Evolutionary conservation across 2,329 filamentous ascomycete species (phyloP), one percentile per base, ranked within the genome.

Genomic region (Trichoderma sp.): DNA sequence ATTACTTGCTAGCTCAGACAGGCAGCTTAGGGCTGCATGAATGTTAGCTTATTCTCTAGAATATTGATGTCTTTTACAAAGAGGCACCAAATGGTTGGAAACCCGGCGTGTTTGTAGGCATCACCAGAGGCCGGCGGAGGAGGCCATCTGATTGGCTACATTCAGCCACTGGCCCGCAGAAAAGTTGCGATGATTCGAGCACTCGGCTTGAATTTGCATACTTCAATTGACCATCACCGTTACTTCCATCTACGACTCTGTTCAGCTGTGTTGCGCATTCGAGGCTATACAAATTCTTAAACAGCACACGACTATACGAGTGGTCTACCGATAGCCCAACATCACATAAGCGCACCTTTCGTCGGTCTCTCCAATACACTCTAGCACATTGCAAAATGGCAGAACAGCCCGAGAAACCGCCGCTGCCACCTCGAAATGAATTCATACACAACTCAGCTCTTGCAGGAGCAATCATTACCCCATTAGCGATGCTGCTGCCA

Each of bases 401-500:
- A 62, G 78, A 83, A 76, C 77, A 78, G 14, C 79, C 79, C 41
- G 67, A 77, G 78, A 80, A 64, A 33, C 80, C 79, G 27, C 78
- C 80, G 45, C 78, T 83, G 74, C 83, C 83, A 9, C 80, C 81
- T 53, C 83, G 80, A 76, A 84, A 83, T 77, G 80, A 78, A 66
- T 79, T 85, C 75, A 78, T 88, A 63, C 88, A 89, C 84, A 86
- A 86, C 79, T 82, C 85, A 21, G 87, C 87, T 75, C 82, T 90
- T 4, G 85, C 83, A 66, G 85, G 86, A 72, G 86, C 88, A 76
- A 82, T 89, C 71, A 79, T 89, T 69, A 84, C 85, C 63, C 85
- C 88, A 7, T 78, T 88, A 64, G 86, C 83, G 27, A 86, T 90
- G 79, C 81, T 86, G 60, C 84, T 90, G 29, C 89, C 89, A 21